Base-by-base conservation (phyloP, 257 asterid species). In the Perilla frutescens region DNA sequence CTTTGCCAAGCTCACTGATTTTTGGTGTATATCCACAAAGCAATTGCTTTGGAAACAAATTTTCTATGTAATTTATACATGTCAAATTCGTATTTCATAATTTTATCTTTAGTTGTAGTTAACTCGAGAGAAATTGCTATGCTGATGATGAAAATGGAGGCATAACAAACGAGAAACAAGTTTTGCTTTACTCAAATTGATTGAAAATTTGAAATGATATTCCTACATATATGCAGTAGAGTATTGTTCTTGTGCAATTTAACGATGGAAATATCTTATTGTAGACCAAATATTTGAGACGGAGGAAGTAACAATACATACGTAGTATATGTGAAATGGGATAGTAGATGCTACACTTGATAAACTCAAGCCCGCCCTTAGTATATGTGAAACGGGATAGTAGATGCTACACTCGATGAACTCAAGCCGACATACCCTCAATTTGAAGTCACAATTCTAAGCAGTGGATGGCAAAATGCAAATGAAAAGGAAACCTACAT, bases 1-100 rank as follows among this genome's bases (percentile, higher is more conserved):
- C 68, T 43, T 73, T 20, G 50, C 47, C 36, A 72, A 61, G 26
- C 54, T 76, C 76, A 39, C 70, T 69, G 56, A 76, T 51, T 73
- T 72, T 76, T 76, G 65, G 67, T 80, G 77, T 80, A 74, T 67
- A 69, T 70, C 61, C 67, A 39, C 56, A 61, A 45, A 41, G 65
- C 70, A 56, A 62, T n/a, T 74, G 74, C 39, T 73, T 51, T 51
- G 68, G 53, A 29, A 68, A 51, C 70, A 53, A 20, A 44, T 55
- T 66, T 74, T 65, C 66, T 55, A 12, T 66, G 78, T 74, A 56
- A 74, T 50, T 67, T 65, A 74, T 48, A 55, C n/a, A 44, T 51
- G 55, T 47, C 56, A 44, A 37, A 66, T 51, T 41, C 58, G 66
- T 60, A 50, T 54, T 58, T 50, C 54, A 39, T 13, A 8, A 34